These are phyloP conservation scores for Mrakia gelida DNA, from an alignment of 768 basidiomycete species.

Conservation along the genomic window DNA sequence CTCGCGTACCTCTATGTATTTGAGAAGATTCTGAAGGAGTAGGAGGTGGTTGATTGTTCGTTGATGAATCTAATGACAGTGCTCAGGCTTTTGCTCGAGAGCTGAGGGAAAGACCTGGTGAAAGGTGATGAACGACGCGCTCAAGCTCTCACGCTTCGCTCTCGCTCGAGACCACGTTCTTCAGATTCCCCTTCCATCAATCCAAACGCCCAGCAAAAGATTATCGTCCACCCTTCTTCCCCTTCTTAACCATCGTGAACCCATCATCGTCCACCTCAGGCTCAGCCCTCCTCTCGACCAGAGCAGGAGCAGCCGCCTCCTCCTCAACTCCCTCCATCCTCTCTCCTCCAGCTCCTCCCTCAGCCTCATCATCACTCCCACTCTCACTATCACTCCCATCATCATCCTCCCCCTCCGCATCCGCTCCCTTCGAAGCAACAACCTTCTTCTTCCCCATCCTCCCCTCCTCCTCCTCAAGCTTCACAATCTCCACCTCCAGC, in stretches of 20 bases:
- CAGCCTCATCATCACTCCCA: constrained; percentile 39
- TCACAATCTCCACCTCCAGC: constrained; percentile 52
- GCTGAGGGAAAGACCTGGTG: too few relatives aligned
- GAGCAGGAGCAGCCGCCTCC: not conserved
- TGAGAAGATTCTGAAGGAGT: constrained; percentile 49
- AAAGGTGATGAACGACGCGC: too few relatives aligned
- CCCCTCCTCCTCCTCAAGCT: constrained; percentile 62
- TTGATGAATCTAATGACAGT: not conserved
- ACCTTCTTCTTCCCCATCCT: constrained; percentile 57
- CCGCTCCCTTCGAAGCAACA: constrained; percentile 32
- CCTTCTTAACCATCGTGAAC: constrained; percentile 67
- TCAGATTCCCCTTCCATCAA: too few relatives aligned
- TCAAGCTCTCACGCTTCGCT: too few relatives aligned
- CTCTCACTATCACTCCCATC: constrained; percentile 40
- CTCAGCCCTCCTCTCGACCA: constrained; percentile 48
- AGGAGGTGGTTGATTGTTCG: not conserved
- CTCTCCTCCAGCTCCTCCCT: constrained; percentile 55
- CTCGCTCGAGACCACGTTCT: too few relatives aligned
- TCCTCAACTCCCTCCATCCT: constrained; percentile 32
- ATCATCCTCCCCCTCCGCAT: constrained; percentile 47
- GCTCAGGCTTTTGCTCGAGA: too few relatives aligned
- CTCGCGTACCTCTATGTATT: constrained; percentile 93
- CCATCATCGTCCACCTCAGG: constrained; percentile 87
- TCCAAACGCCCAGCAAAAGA: too few relatives aligned
- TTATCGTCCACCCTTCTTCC: constrained; percentile 33